These are phyloP conservation scores for Coniochaeta prunicola DNA, from an alignment of 2,329 filamentous ascomycete species.

Conservation along the genomic window DNA sequence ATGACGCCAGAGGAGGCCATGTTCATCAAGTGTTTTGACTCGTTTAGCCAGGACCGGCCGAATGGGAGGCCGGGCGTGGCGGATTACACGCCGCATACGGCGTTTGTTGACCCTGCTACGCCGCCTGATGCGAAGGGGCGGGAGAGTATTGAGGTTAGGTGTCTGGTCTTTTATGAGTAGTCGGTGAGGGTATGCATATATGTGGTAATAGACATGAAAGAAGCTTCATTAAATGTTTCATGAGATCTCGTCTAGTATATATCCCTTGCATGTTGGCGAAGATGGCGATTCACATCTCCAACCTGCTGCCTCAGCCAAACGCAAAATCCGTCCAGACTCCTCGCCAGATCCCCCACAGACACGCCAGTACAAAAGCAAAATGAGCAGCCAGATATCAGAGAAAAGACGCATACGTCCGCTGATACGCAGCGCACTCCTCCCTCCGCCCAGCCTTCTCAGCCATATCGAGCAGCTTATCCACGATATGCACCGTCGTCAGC, in stretches of 20 bases:
- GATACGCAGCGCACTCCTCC: background rate
- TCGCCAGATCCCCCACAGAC: background rate
- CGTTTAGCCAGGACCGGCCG: conserved; percentile 27
- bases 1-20: conserved; percentile 50
- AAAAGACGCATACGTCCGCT: background rate
- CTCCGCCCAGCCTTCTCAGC: background rate
- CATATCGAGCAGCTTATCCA: conserved; percentile 2
- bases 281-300: no score
- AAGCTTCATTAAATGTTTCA: background rate
- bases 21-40: conserved; percentile 48
- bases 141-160: conserved; percentile 59
- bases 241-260: background rate
- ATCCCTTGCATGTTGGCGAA: background rate
- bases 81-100: conserved; percentile 42
- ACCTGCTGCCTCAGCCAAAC: no score
- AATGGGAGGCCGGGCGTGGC: conserved; percentile 33
- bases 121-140: conserved; percentile 35
- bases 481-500: conserved; percentile 1
- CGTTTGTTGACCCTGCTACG: conserved; percentile 48
- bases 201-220: background rate
- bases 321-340: background rate
- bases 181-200: background rate
- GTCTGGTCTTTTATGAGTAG: conserved; percentile 53
- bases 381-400: background rate
- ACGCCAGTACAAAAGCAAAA: background rate